A percentile compares a stretch with the other conserved stretches of the same genome.
These are phyloP conservation scores for Aspergillus sp. DNA, from an alignment of 2,329 filamentous ascomycete genomes.

Conservation along the genomic window DNA sequence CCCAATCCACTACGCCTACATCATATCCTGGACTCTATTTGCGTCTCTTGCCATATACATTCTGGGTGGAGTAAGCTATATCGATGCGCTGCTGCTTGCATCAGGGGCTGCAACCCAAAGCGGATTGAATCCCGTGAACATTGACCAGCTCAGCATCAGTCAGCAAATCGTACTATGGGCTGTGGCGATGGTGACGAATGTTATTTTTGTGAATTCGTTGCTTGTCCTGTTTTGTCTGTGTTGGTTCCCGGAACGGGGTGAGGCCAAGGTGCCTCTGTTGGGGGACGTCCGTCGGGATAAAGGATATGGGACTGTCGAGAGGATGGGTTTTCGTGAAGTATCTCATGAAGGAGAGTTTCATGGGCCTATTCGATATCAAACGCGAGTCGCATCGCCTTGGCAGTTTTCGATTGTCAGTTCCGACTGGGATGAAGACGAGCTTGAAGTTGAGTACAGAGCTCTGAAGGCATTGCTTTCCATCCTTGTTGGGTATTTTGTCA, in stretches of 20 bases:
- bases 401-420: slow-evolving; percentile 84
- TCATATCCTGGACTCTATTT: slow-evolving; percentile 66
- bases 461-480: slow-evolving; percentile 76
- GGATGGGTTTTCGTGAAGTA: too few relatives aligned
- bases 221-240: slow-evolving; percentile 88
- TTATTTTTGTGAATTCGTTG: slow-evolving; percentile 73
- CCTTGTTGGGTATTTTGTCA: slow-evolving; percentile 70
- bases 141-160: slow-evolving; percentile 62
- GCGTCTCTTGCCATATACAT: slow-evolving; percentile 69
- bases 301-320: too few relatives aligned
- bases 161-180: slow-evolving; percentile 68
- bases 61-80: slow-evolving; percentile 61
- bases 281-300: too few relatives aligned
- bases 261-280: too few relatives aligned
- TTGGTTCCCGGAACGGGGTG: slow-evolving; percentile 87
- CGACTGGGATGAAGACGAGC: slow-evolving; percentile 81
- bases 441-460: slow-evolving; percentile 90
- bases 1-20: slow-evolving; percentile 58
- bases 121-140: slow-evolving; percentile 70
- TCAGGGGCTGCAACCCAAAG: slow-evolving; percentile 82
- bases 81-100: slow-evolving; percentile 81
- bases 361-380: too few relatives aligned
- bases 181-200: slow-evolving; percentile 68
- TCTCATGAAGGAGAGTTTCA: too few relatives aligned
- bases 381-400: slow-evolving; percentile 42